These are phyloP conservation scores for Austroboletus eburneus DNA, from an alignment of 768 basidiomycete species.

Conservation along the genomic window DNA sequence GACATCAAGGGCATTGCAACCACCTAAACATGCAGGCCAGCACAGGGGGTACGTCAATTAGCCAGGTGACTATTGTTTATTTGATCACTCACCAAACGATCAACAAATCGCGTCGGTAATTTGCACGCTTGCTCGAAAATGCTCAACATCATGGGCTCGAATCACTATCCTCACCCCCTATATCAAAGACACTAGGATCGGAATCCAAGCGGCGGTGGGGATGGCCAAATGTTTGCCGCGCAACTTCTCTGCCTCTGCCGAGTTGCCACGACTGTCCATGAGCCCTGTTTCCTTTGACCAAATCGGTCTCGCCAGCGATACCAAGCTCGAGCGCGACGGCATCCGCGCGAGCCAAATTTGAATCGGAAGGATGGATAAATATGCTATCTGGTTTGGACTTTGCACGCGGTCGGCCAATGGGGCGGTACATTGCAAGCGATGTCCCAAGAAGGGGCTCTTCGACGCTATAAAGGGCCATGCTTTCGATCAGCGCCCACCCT, in stretches of 20 bases:
- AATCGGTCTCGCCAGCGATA: constrained; percentile 45
- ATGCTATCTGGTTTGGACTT: constrained; percentile 56
- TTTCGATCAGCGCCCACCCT: background rate
- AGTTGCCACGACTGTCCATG: constrained; percentile 45
- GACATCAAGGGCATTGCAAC: too few species aligned
- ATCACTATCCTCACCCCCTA: constrained; percentile 13
- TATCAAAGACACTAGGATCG: constrained; percentile 7
- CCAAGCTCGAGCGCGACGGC: constrained; percentile 55
- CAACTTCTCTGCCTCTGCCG: constrained; percentile 48
- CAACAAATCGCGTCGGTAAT: too few species aligned
- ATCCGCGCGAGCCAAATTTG: constrained; percentile 65
- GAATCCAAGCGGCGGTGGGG: constrained; percentile 8
- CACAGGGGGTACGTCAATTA: too few species aligned
- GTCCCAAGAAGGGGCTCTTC: constrained; percentile 23
- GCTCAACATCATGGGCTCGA: background rate
- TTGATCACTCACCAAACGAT: too few species aligned
- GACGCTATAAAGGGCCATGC: constrained; percentile 8
- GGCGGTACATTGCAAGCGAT: constrained; percentile 4
- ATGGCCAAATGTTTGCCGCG: constrained; percentile 40
- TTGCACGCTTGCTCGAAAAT: too few species aligned
- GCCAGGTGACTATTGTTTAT: too few species aligned
- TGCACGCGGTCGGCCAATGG: constrained; percentile 34
- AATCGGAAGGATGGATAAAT: constrained; percentile 59
- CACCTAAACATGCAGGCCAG: too few species aligned
- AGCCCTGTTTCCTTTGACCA: constrained; percentile 37